These are phyloP conservation scores for Macrophomina pseudophaseolina DNA, from an alignment of 2,329 filamentous ascomycete genomes.

Conservation along the genomic window DNA sequence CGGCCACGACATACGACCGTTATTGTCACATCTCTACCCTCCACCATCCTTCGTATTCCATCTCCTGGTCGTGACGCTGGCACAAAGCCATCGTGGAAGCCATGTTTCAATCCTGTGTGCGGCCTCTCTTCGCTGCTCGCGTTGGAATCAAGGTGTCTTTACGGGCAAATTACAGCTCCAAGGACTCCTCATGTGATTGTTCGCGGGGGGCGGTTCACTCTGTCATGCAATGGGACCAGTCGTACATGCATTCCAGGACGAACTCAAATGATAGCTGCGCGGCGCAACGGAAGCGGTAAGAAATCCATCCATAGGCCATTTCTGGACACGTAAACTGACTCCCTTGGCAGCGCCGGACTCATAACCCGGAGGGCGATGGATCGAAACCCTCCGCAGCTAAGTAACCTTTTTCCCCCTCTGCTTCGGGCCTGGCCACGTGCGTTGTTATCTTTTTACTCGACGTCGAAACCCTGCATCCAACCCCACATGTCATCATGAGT, in stretches of 20 bases:
- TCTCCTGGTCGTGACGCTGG: neutral
- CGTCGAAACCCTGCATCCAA: too few relatives aligned
- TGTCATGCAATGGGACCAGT: too few relatives aligned
- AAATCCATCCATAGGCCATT: neutral
- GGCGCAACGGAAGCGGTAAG: slow-evolving; percentile 6
- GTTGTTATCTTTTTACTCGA: too few relatives aligned
- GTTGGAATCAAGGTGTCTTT: neutral
- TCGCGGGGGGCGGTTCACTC: neutral
- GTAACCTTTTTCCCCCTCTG: neutral
- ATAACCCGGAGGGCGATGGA: slow-evolving; percentile 39
- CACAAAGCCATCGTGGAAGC: neutral
- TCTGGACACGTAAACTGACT: neutral
- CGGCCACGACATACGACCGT: neutral
- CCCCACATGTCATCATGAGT: too few relatives aligned
- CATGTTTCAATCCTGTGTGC: neutral
- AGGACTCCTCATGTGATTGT: neutral
- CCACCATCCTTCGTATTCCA: neutral
- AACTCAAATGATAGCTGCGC: neutral
- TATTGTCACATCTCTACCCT: neutral
- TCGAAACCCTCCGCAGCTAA: slow-evolving; percentile 37
- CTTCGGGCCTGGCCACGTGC: neutral
- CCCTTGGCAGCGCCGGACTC: slow-evolving; percentile 33
- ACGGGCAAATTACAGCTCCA: neutral
- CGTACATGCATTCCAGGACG: neutral
- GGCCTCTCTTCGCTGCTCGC: neutral